Percentiles rank a stretch among this genome's conserved stretches.
These are phyloP conservation scores for Ramaria sp. DNA, from an alignment of 768 basidiomycete genomes.

Conservation along the genomic window DNA sequence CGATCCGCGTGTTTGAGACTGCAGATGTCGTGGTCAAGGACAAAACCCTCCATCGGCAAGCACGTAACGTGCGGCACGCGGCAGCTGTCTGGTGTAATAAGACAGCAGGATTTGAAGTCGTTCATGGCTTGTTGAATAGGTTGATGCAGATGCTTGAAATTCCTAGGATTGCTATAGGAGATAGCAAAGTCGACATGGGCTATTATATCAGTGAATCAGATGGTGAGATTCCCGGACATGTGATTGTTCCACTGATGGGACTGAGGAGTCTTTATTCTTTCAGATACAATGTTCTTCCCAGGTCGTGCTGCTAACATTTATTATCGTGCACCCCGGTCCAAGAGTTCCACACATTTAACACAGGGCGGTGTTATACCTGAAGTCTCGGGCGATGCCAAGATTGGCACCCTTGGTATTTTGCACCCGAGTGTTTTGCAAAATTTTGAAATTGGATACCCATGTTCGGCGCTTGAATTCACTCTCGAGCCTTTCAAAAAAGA, in stretches of 20 bases:
- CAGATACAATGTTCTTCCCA: constrained; percentile 92
- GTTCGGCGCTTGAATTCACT: constrained; percentile 89
- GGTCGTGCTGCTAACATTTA: constrained; percentile 88
- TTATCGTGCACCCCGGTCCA: constrained; percentile 49
- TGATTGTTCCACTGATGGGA: neutral
- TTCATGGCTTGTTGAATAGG: constrained; percentile 89
- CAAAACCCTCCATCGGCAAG: constrained; percentile 59
- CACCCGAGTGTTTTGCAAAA: constrained; percentile 87
- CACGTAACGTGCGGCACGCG: constrained; percentile 79
- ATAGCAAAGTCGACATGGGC: constrained; percentile 52
- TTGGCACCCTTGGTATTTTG: constrained; percentile 88
- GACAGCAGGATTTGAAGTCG: constrained; percentile 92
- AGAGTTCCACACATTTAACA: constrained; percentile 14
- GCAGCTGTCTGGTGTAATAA: constrained; percentile 95
- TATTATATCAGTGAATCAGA: constrained; percentile 86
- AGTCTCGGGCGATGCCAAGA: constrained; percentile 47
- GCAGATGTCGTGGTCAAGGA: constrained; percentile 94
- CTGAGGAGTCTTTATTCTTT: neutral
- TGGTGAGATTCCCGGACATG: constrained; percentile 35
- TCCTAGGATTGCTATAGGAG: constrained; percentile 54
- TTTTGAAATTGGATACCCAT: constrained; percentile 91
- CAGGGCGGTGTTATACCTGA: constrained; percentile 14
- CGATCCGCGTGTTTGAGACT: constrained; percentile 88
- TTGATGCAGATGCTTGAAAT: constrained; percentile 96
- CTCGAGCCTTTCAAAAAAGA: constrained; percentile 89